Evolutionary conservation across 306 rosid species (phyloP).

Genomic region (Medicago lupulina): DNA sequence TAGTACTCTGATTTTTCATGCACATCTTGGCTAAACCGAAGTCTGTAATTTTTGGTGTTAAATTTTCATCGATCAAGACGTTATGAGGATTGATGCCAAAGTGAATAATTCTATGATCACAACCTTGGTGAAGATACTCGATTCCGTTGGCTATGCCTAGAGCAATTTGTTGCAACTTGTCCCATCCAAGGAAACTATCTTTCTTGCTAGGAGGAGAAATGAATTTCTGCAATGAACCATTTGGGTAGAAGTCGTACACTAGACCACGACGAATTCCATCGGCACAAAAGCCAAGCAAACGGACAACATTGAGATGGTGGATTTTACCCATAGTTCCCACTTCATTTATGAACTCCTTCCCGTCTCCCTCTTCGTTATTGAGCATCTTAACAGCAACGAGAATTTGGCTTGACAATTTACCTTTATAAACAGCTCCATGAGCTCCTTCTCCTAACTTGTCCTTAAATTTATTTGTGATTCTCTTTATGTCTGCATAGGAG

Average conservation of each 20-base stretch:
- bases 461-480: not conserved
- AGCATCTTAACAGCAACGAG: not conserved
- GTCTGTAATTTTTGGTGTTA: not conserved
- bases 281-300: not conserved
- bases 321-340: not conserved
- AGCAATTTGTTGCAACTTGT: not conserved
- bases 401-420: not conserved
- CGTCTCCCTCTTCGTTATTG: not conserved
- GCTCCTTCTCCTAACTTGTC: not conserved
- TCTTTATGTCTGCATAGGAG: constrained; percentile 2
- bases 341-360: not conserved
- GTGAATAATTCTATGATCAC: not conserved
- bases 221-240: constrained; percentile 1
- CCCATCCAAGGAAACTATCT: not conserved
- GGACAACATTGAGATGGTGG: not conserved
- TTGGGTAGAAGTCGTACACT: not conserved
- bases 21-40: not conserved
- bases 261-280: not conserved
- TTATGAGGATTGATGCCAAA: not conserved
- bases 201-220: not conserved
- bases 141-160: not conserved
- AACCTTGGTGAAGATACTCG: not conserved
- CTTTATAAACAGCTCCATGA: not conserved
- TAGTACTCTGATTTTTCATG: not conserved
- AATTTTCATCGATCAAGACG: not conserved